These are phyloP conservation scores for Pyrenula aspistea DNA, from an alignment of 495 filamentous ascomycete genomes.

Conservation along the genomic window DNA sequence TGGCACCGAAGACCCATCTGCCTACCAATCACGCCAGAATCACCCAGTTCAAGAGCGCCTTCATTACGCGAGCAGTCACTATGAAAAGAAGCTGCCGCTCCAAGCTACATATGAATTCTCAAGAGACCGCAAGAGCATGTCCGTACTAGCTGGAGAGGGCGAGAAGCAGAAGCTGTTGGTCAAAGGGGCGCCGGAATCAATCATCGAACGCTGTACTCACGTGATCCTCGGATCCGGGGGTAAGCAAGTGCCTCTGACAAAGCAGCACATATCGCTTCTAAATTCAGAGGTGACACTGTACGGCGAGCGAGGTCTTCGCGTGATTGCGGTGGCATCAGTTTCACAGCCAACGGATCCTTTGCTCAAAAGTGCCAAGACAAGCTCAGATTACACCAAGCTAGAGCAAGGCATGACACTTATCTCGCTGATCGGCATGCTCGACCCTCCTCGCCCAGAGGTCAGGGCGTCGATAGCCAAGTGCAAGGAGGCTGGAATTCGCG, in stretches of 20 bases:
- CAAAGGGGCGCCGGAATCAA: conserved; percentile 91
- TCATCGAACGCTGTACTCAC: conserved; percentile 82
- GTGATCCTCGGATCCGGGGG: conserved; percentile 64
- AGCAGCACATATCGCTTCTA: conserved; percentile 54
- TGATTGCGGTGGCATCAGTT: conserved; percentile 81
- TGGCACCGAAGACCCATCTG: conserved; percentile 49
- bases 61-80: conserved; percentile 72
- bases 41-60: conserved; percentile 45
- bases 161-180: conserved; percentile 72
- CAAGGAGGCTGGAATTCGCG: conserved; percentile 84
- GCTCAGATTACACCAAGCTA: conserved; percentile 69
- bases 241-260: conserved; percentile 55
- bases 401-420: conserved; percentile 91
- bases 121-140: conserved; percentile 98
- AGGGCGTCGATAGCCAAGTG: conserved; percentile 76
- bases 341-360: conserved; percentile 63
- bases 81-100: conserved; percentile 60
- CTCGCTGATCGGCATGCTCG: conserved; percentile 92
- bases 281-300: conserved; percentile 74
- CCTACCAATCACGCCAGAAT: conserved; percentile 39
- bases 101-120: conserved; percentile 95
- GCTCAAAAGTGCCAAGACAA: conserved; percentile 61
- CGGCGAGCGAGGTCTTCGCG: conserved; percentile 82
- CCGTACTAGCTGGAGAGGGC: conserved; percentile 67
- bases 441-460: conserved; percentile 94